These are phyloP conservation scores for Leccinum glutinopallens DNA, from an alignment of 1,284 basidiomycete genomes.

Conservation along the genomic window DNA sequence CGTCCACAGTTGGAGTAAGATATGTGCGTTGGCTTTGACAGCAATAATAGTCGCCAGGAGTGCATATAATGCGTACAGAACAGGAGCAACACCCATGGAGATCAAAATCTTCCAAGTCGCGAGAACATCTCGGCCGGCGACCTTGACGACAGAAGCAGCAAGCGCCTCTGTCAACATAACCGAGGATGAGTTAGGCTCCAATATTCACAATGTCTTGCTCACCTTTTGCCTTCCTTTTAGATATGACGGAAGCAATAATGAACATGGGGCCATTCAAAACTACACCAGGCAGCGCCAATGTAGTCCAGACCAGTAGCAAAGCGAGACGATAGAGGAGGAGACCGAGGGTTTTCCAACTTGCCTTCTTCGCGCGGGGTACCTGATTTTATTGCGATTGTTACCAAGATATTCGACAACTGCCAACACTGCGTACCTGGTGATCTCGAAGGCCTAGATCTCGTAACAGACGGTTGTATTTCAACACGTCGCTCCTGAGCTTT, in stretches of 20 bases:
- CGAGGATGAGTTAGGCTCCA: slow-evolving; percentile 12
- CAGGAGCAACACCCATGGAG: slow-evolving; percentile 86
- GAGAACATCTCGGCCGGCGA: slow-evolving; percentile 92
- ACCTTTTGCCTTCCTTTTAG: slow-evolving; percentile 91
- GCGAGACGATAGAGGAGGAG: slow-evolving; percentile 85
- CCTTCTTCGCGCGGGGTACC: slow-evolving; percentile 83
- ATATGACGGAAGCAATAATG: slow-evolving; percentile 88
- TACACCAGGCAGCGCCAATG: slow-evolving; percentile 92
- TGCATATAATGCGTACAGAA: slow-evolving; percentile 87
- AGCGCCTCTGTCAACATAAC: slow-evolving; percentile 74
- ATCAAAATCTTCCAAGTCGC: slow-evolving; percentile 99
- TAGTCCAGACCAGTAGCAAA: slow-evolving; percentile 83
- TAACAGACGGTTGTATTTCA: slow-evolving; percentile 91
- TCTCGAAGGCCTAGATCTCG: slow-evolving; percentile 96
- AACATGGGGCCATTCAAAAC: slow-evolving; percentile 96
- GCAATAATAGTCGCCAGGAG: slow-evolving; percentile 79
- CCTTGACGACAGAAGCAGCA: slow-evolving; percentile 94
- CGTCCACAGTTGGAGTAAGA: slow-evolving; percentile 72
- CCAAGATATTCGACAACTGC: not conserved
- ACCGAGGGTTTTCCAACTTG: slow-evolving; percentile 86
- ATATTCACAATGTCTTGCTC: slow-evolving; percentile 14
- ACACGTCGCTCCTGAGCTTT: slow-evolving; percentile 81
- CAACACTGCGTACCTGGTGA: slow-evolving; percentile 77
- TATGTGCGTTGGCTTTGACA: slow-evolving; percentile 64
- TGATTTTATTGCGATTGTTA: slow-evolving; percentile 31